A percentile compares a stretch with the other conserved stretches of the same genome.
Evolutionary conservation across 768 basidiomycete genomes (phyloP).

Genomic region (Pleurotus citrinopileatus): DNA sequence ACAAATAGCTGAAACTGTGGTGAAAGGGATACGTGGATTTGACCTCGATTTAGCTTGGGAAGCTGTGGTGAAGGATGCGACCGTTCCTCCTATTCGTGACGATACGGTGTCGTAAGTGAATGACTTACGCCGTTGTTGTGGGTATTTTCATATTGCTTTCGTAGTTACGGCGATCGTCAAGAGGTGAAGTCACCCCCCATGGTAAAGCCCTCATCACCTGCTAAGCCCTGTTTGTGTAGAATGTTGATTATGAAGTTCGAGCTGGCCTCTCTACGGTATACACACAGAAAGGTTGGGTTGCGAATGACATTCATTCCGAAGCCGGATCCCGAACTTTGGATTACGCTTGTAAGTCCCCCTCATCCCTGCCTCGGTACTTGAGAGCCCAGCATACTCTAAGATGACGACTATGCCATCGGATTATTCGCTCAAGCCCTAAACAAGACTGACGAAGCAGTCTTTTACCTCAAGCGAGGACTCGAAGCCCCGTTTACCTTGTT

Average conservation of each 20-base stretch:
- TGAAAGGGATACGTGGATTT: constrained; percentile 63
- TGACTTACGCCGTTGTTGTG: no score
- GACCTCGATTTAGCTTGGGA: constrained; percentile 64
- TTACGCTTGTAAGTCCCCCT: constrained; percentile 58
- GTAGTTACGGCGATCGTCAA: constrained; percentile 69
- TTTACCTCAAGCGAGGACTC: constrained; percentile 54
- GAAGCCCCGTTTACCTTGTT: constrained; percentile 59
- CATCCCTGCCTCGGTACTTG: no score
- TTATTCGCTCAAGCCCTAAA: constrained; percentile 54
- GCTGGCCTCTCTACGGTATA: constrained; percentile 76
- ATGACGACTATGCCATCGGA: constrained; percentile 74
- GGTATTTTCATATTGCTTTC: no score
- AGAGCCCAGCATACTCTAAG: constrained; percentile 33
- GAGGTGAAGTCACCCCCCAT: constrained; percentile 39
- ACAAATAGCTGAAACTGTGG: constrained; percentile 64
- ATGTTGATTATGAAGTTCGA: constrained; percentile 75
- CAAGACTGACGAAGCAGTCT: constrained; percentile 41
- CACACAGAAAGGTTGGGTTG: constrained; percentile 67
- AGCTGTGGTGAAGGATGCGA: constrained; percentile 72
- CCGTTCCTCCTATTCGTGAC: constrained; percentile 57
- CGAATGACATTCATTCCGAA: constrained; percentile 74
- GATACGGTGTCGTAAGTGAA: constrained; percentile 42
- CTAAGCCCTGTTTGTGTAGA: constrained; percentile 28
- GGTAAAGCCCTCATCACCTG: neutral
- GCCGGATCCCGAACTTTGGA: constrained; percentile 75